A percentile compares a stretch with the other conserved stretches of the same genome.
phyloP scores from a whole-genome alignment of 1,139 yeast genomes.

The Yamadazyma diospyri region DNA sequence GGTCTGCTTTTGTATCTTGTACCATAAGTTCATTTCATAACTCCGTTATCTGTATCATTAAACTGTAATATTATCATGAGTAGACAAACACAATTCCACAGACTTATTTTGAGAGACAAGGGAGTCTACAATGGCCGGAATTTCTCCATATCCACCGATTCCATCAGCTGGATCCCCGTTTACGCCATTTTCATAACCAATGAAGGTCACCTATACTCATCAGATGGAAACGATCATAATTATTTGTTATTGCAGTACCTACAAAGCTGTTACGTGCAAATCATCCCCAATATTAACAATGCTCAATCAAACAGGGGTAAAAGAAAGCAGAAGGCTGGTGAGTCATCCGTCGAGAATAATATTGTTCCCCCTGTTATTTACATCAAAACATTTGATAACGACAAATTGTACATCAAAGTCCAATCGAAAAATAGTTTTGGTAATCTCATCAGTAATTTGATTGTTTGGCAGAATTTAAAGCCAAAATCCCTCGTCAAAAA shows the following conservation, averaged over 20 bases:
- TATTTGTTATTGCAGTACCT: conserved; percentile 34
- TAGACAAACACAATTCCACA: conserved; percentile 51
- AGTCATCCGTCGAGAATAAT: neutral
- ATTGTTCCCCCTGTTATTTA: conserved; percentile 43
- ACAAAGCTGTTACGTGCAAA: conserved; percentile 42
- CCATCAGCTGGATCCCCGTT: conserved; percentile 36
- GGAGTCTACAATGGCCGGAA: conserved; percentile 36
- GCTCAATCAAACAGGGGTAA: conserved; percentile 6
- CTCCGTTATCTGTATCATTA: neutral
- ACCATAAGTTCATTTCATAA: no score
- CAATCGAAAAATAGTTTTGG: conserved; percentile 44
- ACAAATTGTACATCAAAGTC: conserved; percentile 45
- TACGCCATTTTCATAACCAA: conserved; percentile 32
- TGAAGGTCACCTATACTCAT: conserved; percentile 35
- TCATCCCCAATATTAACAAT: conserved; percentile 25
- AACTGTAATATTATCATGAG: conserved; percentile 38
- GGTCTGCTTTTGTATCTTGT: neutral
- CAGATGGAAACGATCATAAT: conserved; percentile 32
- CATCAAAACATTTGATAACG: conserved; percentile 45
- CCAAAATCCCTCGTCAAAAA: conserved; percentile 59
- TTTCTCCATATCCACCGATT: conserved; percentile 37
- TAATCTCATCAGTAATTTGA: conserved; percentile 45
- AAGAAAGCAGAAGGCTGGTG: conserved; percentile 4
- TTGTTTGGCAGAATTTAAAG: conserved; percentile 63
- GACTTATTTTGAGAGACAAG: conserved; percentile 29